A percentile compares a stretch with the other conserved stretches of the same genome.
These are phyloP conservation scores for Purpureocillium lavendulum DNA, from an alignment of 2,329 filamentous ascomycete species.

Conservation along the genomic window DNA sequence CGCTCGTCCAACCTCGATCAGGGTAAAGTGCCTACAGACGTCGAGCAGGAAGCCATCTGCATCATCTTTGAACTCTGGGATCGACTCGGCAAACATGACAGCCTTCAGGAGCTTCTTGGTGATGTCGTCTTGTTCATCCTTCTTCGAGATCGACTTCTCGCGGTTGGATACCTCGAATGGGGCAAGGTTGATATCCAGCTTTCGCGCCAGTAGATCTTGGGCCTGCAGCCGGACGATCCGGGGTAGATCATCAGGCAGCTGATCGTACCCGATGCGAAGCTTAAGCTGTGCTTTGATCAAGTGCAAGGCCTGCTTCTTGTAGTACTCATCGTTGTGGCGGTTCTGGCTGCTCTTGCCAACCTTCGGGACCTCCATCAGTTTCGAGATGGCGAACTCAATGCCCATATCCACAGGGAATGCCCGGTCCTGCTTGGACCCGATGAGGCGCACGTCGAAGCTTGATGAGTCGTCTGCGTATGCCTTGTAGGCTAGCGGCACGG, in stretches of 20 bases:
- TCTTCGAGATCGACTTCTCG: constrained; percentile 78
- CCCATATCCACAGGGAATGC: constrained; percentile 83
- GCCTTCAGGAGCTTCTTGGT: constrained; percentile 86
- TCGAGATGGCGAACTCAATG: constrained; percentile 80
- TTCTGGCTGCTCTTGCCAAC: constrained; percentile 37
- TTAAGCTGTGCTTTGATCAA: constrained; percentile 86
- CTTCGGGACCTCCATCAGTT: constrained; percentile 75
- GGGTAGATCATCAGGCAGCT: constrained; percentile 80
- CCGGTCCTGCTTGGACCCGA: constrained; percentile 81
- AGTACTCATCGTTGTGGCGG: constrained; percentile 67
- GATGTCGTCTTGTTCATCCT: constrained; percentile 71
- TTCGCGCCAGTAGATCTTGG: constrained; percentile 70
- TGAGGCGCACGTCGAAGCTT: constrained; percentile 81
- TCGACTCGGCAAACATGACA: constrained; percentile 73
- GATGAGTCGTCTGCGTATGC: constrained; percentile 79
- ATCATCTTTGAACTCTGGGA: constrained; percentile 71
- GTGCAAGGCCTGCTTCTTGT: constrained; percentile 88
- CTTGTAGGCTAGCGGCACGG: constrained; percentile 75
- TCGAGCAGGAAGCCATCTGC: constrained; percentile 70
- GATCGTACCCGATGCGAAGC: constrained; percentile 79
- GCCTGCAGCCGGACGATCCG: constrained; percentile 80
- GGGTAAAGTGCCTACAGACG: constrained; percentile 80
- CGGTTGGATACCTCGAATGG: constrained; percentile 69
- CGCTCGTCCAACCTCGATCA: constrained; percentile 83
- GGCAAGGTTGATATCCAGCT: constrained; percentile 61